Base-by-base conservation (phyloP, 768 basidiomycete species). In the Dioszegia hungarica region DNA sequence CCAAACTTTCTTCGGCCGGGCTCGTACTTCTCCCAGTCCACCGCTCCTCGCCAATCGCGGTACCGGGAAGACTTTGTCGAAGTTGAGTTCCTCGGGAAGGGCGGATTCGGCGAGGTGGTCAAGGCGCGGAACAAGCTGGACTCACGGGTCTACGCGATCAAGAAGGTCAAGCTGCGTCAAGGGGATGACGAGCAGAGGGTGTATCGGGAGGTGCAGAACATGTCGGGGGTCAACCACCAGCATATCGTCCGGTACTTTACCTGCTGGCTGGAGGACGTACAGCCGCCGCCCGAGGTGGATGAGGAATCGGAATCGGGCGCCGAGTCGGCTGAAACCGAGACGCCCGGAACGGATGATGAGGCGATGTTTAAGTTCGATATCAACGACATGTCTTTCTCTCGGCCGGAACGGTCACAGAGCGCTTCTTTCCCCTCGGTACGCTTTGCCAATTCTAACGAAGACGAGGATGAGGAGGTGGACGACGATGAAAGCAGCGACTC, bases 61-160 rank as follows among this genome's bases (percentile, higher is more conserved):
- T 97, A 90, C 84, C 88, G 89, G 66, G 86, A 89, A 52, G 92
- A 97, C 64, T 97, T 89, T 85, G 90, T 93, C 68, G 91, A 94
- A 71, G 78, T 95, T 9, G 92, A 94, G 70, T 79, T 90, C 29
- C 69, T 94, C 67, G 91, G 91, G 0, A 86, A 86, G 70, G 92
- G 92, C 0, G 90, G 76, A 0, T 94, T 90, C 74, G 91, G 91
- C 0, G 88, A 89, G n/a, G 91, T 95, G 0, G 90, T 95, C 28
- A 95, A 95, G 72, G 92, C 91, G 2, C 81, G 86, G 43, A 91
- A 94, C 68, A 88, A 85, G 78, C 85, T 93, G 20, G 92, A 95
- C 70, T 82, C 80, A 11, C 81, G 88, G 38, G 66, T 66, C 28
- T 75, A 72, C 46, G 74, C 74, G 19, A 72, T 75, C 61, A 75